A percentile compares a stretch with the other conserved stretches of the same genome.
These are phyloP conservation scores for Thuja plicata DNA, from an alignment of 83 land plant genomes.

Conservation along the genomic window DNA sequence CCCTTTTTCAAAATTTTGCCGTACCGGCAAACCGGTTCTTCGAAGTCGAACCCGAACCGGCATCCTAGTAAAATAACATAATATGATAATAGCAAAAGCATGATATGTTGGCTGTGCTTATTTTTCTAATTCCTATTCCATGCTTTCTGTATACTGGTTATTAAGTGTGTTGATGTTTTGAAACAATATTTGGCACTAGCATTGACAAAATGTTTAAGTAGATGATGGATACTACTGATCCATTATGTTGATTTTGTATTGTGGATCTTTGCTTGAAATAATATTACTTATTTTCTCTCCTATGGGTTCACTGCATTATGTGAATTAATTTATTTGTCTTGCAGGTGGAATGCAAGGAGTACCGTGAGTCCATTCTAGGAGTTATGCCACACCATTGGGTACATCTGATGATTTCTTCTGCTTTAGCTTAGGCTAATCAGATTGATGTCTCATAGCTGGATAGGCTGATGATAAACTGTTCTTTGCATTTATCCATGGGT, in stretches of 20 bases:
- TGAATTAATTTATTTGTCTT: not conserved
- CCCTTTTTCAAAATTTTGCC: too few species aligned
- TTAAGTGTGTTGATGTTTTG: not conserved
- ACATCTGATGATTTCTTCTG: slow-evolving; percentile 14
- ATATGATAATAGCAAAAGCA: too few species aligned
- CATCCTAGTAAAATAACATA: too few species aligned
- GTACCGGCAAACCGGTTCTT: too few species aligned
- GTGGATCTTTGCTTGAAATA: not conserved
- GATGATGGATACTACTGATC: not conserved
- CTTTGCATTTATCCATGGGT: not conserved
- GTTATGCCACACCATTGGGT: slow-evolving; percentile 99
- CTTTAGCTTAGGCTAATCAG: not conserved
- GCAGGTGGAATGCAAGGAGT: slow-evolving; percentile 93
- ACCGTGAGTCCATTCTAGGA: slow-evolving; percentile 89
- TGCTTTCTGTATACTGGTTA: not conserved
- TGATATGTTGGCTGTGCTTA: not conserved
- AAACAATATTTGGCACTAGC: not conserved
- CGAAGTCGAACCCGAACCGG: too few species aligned
- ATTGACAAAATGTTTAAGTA: not conserved
- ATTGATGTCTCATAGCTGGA: not conserved
- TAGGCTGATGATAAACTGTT: not conserved
- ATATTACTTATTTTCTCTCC: not conserved
- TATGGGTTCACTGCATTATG: not conserved
- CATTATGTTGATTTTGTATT: not conserved
- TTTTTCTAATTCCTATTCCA: not conserved